phyloP scores from a whole-genome alignment of 2,329 filamentous ascomycete species.

The Colletotrichum eremochloae region DNA sequence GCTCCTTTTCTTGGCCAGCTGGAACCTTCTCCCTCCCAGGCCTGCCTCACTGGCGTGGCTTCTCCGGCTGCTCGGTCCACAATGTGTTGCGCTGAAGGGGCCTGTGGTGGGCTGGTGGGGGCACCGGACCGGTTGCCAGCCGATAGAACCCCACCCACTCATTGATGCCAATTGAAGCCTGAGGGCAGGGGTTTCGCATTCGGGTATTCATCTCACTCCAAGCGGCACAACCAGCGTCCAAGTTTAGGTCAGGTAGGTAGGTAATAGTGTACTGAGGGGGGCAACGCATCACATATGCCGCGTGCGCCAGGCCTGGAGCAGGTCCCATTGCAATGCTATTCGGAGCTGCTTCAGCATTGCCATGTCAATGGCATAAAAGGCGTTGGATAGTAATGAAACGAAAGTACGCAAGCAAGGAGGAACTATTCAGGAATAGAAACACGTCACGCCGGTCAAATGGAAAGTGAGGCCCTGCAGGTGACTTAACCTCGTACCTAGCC shows the following conservation, averaged over 20 bases:
- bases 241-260: not conserved
- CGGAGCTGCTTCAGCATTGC: not conserved
- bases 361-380: slow-evolving; percentile 21
- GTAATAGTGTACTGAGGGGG: slow-evolving; percentile 5
- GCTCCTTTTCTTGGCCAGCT: slow-evolving; percentile 36
- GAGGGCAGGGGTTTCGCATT: slow-evolving; percentile 36
- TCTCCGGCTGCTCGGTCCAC: slow-evolving; percentile 41
- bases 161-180: slow-evolving; percentile 38
- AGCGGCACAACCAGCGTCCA: slow-evolving; percentile 5
- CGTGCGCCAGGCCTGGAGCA: slow-evolving; percentile 27
- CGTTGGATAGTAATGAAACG: slow-evolving; percentile 22
- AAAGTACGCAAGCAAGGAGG: slow-evolving; percentile 19
- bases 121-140: slow-evolving; percentile 21
- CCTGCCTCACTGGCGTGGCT: slow-evolving; percentile 35
- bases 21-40: slow-evolving; percentile 33
- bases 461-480: not conserved
- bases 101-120: slow-evolving; percentile 30
- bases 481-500: slow-evolving; percentile 3
- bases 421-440: not conserved
- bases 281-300: slow-evolving; percentile 6
- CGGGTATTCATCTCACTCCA: not conserved
- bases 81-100: slow-evolving; percentile 36
- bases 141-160: slow-evolving; percentile 25
- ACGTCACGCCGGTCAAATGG: slow-evolving; percentile 16
- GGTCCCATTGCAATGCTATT: slow-evolving; percentile 14